Percentiles rank a stretch among this genome's conserved stretches.
Evolutionary conservation across 164 flowering plant genomes (phyloP).

Genomic region (Vitis labrusca): DNA sequence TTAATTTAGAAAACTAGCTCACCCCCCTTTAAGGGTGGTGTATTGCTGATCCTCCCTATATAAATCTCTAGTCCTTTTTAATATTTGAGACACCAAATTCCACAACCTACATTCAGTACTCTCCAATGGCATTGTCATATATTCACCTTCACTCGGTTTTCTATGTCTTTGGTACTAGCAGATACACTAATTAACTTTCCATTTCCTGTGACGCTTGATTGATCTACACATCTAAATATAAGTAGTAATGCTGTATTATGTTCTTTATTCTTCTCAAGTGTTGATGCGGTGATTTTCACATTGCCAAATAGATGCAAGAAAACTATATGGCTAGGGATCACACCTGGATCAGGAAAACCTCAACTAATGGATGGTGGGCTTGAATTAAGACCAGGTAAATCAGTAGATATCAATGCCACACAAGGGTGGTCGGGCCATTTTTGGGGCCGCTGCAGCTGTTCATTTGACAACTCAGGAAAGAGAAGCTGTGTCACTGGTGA

Average conservation of each 20-base stretch:
- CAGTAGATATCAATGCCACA: conserved; percentile 12
- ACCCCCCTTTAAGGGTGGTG: too few relatives aligned
- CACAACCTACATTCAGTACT: not conserved
- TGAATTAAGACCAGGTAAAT: conserved; percentile 18
- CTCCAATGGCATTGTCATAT: not conserved
- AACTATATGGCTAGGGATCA: conserved; percentile 44
- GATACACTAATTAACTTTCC: not conserved
- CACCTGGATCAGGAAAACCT: conserved; percentile 33
- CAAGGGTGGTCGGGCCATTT: conserved; percentile 48
- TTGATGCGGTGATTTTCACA: conserved; percentile 31
- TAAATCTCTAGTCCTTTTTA: too few relatives aligned
- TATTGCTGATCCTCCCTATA: too few relatives aligned
- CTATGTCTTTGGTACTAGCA: not conserved
- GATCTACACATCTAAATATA: too few relatives aligned
- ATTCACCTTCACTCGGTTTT: not conserved
- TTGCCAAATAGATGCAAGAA: conserved; percentile 23
- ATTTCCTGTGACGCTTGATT: not conserved
- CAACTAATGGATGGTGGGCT: conserved; percentile 34
- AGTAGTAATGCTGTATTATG: not conserved
- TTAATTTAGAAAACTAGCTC: too few relatives aligned
- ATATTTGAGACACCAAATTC: not conserved
- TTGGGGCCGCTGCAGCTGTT: conserved; percentile 39
- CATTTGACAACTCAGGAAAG: conserved; percentile 28
- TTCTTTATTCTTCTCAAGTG: conserved; percentile 9
- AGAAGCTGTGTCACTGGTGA: conserved; percentile 42